Evolutionary conservation across 805 yeast genomes (phyloP).

Genomic region (Spathaspora arborariae): DNA sequence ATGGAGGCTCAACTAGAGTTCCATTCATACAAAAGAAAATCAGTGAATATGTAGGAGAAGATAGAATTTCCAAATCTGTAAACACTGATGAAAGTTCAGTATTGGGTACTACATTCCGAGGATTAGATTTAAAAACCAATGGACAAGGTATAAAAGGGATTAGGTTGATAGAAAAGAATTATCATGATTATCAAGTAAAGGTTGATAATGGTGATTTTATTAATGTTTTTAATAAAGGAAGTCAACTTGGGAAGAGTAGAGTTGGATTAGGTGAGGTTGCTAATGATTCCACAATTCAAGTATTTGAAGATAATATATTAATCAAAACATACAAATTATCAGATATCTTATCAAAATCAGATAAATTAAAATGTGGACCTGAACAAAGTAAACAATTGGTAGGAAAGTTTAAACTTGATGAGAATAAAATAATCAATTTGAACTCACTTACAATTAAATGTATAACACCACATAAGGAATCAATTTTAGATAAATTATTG

Average conservation of each 20-base stretch:
- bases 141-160: conserved; percentile 61
- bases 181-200: conserved; percentile 34
- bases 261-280: conserved; percentile 35
- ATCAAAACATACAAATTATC: conserved; percentile 24
- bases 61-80: conserved; percentile 69
- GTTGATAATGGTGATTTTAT: conserved; percentile 17
- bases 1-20: conserved; percentile 90
- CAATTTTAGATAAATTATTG: conserved; percentile 24
- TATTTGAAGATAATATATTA: conserved; percentile 38
- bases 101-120: conserved; percentile 83
- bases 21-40: conserved; percentile 77
- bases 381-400: conserved; percentile 18
- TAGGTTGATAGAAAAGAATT: conserved; percentile 52
- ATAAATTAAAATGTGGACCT: conserved; percentile 39
- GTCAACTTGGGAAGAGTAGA: conserved; percentile 30
- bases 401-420: conserved; percentile 43
- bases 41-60: conserved; percentile 51
- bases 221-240: conserved; percentile 46
- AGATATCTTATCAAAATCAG: conserved; percentile 22
- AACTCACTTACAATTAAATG: conserved; percentile 46
- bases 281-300: conserved; percentile 23
- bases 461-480: conserved; percentile 14
- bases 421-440: conserved; percentile 49
- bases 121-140: conserved; percentile 62
- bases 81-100: conserved; percentile 96